Evolutionary conservation across 2,329 filamentous ascomycete species (phyloP).

Genomic region (Chrysosporium queenslandicum): DNA sequence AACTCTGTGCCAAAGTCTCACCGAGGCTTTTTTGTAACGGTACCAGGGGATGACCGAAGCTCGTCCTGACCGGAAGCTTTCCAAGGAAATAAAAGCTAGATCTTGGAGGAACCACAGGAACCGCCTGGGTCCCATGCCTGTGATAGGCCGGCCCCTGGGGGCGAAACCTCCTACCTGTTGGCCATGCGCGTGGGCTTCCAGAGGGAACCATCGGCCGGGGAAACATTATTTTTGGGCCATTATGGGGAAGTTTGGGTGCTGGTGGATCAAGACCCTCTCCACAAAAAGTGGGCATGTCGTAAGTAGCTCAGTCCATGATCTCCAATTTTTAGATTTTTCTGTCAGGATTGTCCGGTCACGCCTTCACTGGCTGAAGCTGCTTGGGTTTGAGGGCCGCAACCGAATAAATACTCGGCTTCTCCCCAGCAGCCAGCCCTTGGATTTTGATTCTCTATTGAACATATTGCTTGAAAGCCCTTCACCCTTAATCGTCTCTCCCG

Average conservation of each 20-base stretch:
- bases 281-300: slow-evolving; percentile 10
- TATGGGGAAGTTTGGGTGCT: background rate
- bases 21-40: background rate
- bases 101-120: background rate
- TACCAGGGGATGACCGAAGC: background rate
- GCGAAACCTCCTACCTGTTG: slow-evolving; percentile 3
- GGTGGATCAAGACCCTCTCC: slow-evolving; percentile 1
- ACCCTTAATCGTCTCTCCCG: background rate
- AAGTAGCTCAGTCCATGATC: slow-evolving; percentile 10
- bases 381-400: background rate
- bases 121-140: background rate
- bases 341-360: slow-evolving; percentile 7
- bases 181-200: slow-evolving; percentile 4
- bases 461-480: background rate
- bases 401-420: slow-evolving; percentile 3
- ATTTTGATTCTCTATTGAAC: background rate
- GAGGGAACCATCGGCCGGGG: slow-evolving; percentile 4
- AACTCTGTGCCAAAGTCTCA: background rate
- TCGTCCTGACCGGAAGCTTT: slow-evolving; percentile 4
- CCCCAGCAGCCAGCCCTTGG: background rate
- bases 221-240: slow-evolving; percentile 9
- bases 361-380: slow-evolving; percentile 6
- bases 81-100: slow-evolving; percentile 1
- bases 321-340: slow-evolving; percentile 13
- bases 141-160: slow-evolving; percentile 2